Conservation (phyloP, 1,139 yeast species). For the Arxiozyma heterogenica region DNA sequence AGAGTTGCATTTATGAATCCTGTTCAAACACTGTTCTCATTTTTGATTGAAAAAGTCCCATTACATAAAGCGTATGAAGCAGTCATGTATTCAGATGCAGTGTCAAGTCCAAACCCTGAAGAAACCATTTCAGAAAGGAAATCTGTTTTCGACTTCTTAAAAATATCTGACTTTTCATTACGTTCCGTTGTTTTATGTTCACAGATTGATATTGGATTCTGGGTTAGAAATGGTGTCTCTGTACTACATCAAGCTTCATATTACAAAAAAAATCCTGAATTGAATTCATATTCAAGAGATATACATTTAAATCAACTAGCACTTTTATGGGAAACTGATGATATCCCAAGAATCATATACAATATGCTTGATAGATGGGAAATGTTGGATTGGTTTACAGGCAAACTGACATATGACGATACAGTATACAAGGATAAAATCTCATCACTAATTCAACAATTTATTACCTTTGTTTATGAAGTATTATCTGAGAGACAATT, state of each 20-base stretch:
- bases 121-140: conserved; percentile 11
- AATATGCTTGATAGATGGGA: conserved; percentile 58
- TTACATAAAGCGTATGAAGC: conserved; percentile 17
- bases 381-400: conserved; percentile 44
- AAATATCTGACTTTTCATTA: conserved; percentile 47
- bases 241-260: conserved; percentile 40
- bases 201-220: conserved; percentile 49
- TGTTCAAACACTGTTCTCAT: conserved; percentile 40
- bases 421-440: conserved; percentile 56
- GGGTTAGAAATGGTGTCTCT: conserved; percentile 59
- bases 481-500: conserved; percentile 46
- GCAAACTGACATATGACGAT: conserved; percentile 30
- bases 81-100: conserved; percentile 11
- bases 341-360: conserved; percentile 33
- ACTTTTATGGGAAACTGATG: conserved; percentile 39
- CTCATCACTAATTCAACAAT: conserved; percentile 41
- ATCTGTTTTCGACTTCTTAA: conserved; percentile 35
- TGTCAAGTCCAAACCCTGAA: conserved; percentile 5
- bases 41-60: conserved; percentile 25
- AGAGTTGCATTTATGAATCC: conserved; percentile 52
- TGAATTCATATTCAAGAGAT: conserved; percentile 40
- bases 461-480: conserved; percentile 48
- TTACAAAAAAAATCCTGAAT: conserved; percentile 30
- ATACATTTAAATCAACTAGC: conserved; percentile 51
- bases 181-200: conserved; percentile 49